Evolutionary conservation across 163 green algal genomes (phyloP).

Genomic region (Volvox carteri): DNA sequence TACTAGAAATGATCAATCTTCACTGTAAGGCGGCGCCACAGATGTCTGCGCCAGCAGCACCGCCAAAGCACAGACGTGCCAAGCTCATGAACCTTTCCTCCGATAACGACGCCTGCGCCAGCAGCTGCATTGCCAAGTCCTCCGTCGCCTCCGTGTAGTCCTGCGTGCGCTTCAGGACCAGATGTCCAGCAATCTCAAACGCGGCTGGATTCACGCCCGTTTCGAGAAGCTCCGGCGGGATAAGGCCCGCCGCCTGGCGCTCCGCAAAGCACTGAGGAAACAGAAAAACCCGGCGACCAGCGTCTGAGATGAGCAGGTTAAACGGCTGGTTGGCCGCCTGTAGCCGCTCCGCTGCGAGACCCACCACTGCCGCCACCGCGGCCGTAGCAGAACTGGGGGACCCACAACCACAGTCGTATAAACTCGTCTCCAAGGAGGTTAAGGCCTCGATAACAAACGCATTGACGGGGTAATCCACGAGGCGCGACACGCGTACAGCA

Average conservation of each 20-base stretch:
- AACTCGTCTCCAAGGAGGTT: background rate
- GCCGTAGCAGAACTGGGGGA: background rate
- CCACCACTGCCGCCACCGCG: constrained; percentile 80
- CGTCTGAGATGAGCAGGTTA: constrained; percentile 97
- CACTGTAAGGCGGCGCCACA: too few relatives aligned
- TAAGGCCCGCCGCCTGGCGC: constrained; percentile 83
- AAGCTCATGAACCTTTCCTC: constrained; percentile 62
- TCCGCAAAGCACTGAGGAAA: constrained; percentile 90
- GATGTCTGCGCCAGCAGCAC: too few relatives aligned
- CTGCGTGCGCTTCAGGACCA: constrained; percentile 93
- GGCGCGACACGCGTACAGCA: constrained; percentile 57
- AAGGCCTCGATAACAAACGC: constrained; percentile 90
- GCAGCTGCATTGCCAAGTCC: constrained; percentile 61
- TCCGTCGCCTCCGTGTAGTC: constrained; percentile 82
- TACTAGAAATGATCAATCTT: too few relatives aligned
- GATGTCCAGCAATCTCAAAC: constrained; percentile 98
- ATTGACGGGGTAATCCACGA: constrained; percentile 91
- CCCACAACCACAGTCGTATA: background rate
- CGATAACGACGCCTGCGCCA: constrained; percentile 63
- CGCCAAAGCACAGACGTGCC: constrained; percentile 42
- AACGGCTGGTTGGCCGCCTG: constrained; percentile 91
- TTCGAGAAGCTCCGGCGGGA: constrained; percentile 86
- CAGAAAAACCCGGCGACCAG: constrained; percentile 92
- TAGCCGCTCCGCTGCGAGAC: constrained; percentile 75
- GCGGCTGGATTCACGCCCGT: constrained; percentile 95